Percentiles rank a stretch among this genome's conserved stretches.
These are phyloP conservation scores for Stylonectria norvegica DNA, from an alignment of 2,329 filamentous ascomycete genomes.

Conservation along the genomic window DNA sequence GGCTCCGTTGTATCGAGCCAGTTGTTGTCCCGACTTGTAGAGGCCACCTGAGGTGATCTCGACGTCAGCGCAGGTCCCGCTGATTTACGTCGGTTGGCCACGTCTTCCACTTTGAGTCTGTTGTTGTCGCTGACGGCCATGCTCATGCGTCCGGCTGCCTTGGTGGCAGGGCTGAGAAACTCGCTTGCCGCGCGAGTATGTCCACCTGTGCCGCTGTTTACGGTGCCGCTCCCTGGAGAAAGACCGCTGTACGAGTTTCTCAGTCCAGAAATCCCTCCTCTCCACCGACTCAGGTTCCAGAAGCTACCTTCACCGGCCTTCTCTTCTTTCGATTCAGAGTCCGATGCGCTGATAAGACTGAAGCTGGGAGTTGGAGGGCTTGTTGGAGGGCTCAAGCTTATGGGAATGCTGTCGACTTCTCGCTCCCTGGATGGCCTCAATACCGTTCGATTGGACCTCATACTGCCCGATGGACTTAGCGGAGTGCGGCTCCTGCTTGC, in stretches of 20 bases:
- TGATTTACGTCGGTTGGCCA: constrained; percentile 29
- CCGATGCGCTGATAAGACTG: constrained; percentile 39
- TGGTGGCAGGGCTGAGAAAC: constrained; percentile 33
- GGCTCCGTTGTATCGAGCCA: constrained; percentile 14
- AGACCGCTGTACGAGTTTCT: constrained; percentile 28
- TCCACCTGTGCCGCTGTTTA: not conserved
- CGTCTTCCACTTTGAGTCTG: constrained; percentile 24
- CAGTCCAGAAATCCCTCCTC: constrained; percentile 36
- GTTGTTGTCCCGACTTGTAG: constrained; percentile 19
- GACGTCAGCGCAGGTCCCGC: constrained; percentile 23
- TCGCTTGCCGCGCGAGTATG: constrained; percentile 37
- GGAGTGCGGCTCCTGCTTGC: constrained; percentile 21
- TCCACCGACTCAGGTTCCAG: constrained; percentile 58
- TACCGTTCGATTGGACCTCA: constrained; percentile 24
- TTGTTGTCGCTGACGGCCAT: constrained; percentile 29
- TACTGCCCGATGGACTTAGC: constrained; percentile 40
- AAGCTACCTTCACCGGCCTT: constrained; percentile 47
- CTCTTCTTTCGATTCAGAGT: constrained; percentile 38
- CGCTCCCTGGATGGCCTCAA: constrained; percentile 25
- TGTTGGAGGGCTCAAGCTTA: constrained; percentile 42
- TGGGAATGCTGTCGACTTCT: constrained; percentile 24
- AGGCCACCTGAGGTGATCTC: constrained; percentile 19
- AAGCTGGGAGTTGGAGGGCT: constrained; percentile 55
- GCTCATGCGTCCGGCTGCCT: constrained; percentile 29
- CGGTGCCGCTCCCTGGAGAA: constrained; percentile 17